Percentiles rank a stretch among this genome's conserved stretches.
These are phyloP conservation scores for Podila clonocystis DNA, from an alignment of 192 early-diverging fungal genomes.

Conservation along the genomic window DNA sequence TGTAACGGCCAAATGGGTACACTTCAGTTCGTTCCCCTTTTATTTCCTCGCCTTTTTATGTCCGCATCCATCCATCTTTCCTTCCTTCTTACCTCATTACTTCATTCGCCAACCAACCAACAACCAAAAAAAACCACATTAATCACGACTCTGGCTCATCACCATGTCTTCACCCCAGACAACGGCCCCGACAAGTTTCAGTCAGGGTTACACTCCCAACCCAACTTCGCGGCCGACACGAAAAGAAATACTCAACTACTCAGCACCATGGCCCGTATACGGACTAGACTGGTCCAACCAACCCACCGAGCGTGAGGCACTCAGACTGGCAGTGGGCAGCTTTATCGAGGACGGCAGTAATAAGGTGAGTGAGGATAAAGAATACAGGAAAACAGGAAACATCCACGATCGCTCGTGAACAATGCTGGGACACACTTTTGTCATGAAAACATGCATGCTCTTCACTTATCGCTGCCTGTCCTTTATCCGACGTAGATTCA, in stretches of 20 bases:
- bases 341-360: conserved; percentile 79
- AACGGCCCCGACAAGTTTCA: conserved; percentile 17
- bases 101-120: not conserved
- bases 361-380: conserved; percentile 52
- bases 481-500: conserved; percentile 59
- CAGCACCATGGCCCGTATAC: conserved; percentile 87
- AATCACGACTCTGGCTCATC: not conserved
- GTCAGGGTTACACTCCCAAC: conserved; percentile 24
- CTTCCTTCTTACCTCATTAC: not conserved
- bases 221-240: conserved; percentile 15
- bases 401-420: too few relatives aligned
- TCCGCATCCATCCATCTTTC: not conserved
- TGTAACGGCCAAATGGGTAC: too few relatives aligned
- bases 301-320: conserved; percentile 69
- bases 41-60: too few relatives aligned
- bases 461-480: not conserved
- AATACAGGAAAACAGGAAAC: too few relatives aligned
- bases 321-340: conserved; percentile 86
- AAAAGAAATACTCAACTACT: conserved; percentile 86
- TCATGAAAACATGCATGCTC: not conserved
- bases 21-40: too few relatives aligned
- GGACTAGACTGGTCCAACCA: conserved; percentile 88
- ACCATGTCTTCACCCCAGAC: conserved; percentile 30
- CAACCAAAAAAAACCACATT: not conserved
- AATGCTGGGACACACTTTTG: not conserved